A percentile compares a stretch with the other conserved stretches of the same genome.
Evolutionary conservation across 306 rosid species (phyloP).

Genomic region (Pterocarpus santalinus): DNA sequence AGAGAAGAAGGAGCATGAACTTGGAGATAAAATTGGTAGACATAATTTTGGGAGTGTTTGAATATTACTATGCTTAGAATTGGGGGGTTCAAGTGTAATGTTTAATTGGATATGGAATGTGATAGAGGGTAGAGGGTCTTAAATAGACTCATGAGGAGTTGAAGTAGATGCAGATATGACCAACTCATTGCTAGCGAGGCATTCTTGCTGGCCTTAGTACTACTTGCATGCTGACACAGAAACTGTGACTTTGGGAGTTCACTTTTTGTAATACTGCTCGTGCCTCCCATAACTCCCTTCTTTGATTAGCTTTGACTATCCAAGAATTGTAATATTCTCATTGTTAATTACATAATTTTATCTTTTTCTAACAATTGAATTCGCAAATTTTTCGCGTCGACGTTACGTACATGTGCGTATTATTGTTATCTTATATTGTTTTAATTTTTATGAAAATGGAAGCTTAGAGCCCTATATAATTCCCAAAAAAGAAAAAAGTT

Average conservation of each 20-base stretch:
- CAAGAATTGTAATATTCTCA: background rate
- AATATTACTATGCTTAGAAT: background rate
- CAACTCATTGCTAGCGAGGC: constrained; percentile 62
- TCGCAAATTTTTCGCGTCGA: background rate
- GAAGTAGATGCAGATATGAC: constrained; percentile 43
- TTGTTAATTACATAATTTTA: constrained; percentile 4
- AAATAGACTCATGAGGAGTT: constrained; percentile 69
- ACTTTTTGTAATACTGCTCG: constrained; percentile 63
- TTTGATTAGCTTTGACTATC: constrained; percentile 22
- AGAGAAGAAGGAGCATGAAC: constrained; percentile 38
- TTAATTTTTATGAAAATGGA: no score
- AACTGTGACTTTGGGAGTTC: constrained; percentile 39
- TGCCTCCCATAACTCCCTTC: constrained; percentile 57
- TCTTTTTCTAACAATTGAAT: background rate
- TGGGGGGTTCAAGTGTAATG: constrained; percentile 10
- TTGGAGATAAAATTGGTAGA: constrained; percentile 24
- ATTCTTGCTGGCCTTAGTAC: constrained; percentile 30
- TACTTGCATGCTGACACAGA: background rate
- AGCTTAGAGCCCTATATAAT: no score
- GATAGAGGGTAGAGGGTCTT: constrained; percentile 45
- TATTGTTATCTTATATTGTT: no score
- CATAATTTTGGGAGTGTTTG: constrained; percentile 44
- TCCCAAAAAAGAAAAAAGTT: no score
- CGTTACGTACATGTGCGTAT: no score
- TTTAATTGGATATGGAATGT: constrained; percentile 24